These are phyloP conservation scores for Teunomyces gatunensis DNA, from an alignment of 805 yeast genomes.

Conservation along the genomic window DNA sequence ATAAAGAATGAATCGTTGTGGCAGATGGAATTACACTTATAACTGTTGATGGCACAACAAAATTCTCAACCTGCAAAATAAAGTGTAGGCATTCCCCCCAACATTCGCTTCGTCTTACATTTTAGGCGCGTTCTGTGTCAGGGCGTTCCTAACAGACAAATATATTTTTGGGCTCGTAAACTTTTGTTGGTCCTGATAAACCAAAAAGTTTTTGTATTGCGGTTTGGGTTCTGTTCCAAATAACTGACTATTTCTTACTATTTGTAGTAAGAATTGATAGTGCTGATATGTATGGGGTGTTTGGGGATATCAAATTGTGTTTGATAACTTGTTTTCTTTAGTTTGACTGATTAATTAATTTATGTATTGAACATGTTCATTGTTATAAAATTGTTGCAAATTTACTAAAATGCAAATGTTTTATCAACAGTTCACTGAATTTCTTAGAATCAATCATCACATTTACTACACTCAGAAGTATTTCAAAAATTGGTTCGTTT, in stretches of 20 bases:
- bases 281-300: no score
- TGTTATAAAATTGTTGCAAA: background rate
- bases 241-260: background rate
- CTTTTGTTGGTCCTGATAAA: background rate
- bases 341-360: no score
- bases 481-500: no score
- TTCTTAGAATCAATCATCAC: no score
- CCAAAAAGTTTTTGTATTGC: background rate
- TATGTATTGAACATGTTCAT: no score
- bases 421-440: background rate
- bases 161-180: constrained; percentile 1
- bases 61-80: background rate
- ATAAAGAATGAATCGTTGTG: background rate
- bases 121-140: background rate
- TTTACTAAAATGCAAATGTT: background rate
- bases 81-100: background rate
- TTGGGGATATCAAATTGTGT: no score
- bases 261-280: no score
- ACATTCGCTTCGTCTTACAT: background rate
- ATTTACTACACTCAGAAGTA: no score
- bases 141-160: background rate
- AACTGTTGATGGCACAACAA: constrained; percentile 2
- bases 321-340: no score
- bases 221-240: background rate
- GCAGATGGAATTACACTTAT: background rate